These are phyloP conservation scores for Apiotrichum gamsii DNA, from an alignment of 1,284 basidiomycete genomes.

Conservation along the genomic window DNA sequence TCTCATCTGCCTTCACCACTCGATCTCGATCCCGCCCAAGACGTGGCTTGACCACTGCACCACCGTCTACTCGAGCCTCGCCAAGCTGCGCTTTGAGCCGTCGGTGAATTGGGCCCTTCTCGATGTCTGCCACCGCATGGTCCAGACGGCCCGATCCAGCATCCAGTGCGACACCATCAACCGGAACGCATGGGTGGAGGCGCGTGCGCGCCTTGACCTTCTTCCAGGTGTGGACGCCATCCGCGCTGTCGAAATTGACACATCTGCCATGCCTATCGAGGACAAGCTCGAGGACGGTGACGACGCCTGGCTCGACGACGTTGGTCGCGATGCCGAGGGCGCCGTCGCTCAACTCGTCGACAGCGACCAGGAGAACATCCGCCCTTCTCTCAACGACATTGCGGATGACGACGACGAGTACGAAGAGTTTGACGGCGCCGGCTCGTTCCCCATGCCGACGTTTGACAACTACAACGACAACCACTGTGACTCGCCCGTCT, in stretches of 20 bases:
- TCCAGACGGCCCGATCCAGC: slow-evolving; percentile 3
- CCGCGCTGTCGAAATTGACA: neutral
- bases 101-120: slow-evolving; percentile 3
- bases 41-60: slow-evolving; percentile 12
- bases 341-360: neutral
- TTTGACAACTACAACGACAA: neutral
- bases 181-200: neutral
- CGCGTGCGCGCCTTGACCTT: neutral
- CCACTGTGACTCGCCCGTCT: neutral
- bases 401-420: slow-evolving; percentile 5
- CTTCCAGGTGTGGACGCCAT: neutral
- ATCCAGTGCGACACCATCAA: neutral
- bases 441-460: slow-evolving; percentile 2
- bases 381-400: neutral
- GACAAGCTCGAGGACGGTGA: neutral
- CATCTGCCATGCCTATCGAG: neutral
- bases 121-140: slow-evolving; percentile 6
- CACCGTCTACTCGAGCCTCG: slow-evolving; percentile 5
- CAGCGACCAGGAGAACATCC: slow-evolving; percentile 3
- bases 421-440: slow-evolving; percentile 9
- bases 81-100: slow-evolving; percentile 1
- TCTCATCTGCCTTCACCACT: slow-evolving; percentile 1
- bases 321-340: neutral
- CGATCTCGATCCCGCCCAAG: slow-evolving; percentile 6
- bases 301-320: neutral